Base-by-base conservation (phyloP, 2,329 filamentous ascomycete species). In the Zalaria obscura region DNA sequence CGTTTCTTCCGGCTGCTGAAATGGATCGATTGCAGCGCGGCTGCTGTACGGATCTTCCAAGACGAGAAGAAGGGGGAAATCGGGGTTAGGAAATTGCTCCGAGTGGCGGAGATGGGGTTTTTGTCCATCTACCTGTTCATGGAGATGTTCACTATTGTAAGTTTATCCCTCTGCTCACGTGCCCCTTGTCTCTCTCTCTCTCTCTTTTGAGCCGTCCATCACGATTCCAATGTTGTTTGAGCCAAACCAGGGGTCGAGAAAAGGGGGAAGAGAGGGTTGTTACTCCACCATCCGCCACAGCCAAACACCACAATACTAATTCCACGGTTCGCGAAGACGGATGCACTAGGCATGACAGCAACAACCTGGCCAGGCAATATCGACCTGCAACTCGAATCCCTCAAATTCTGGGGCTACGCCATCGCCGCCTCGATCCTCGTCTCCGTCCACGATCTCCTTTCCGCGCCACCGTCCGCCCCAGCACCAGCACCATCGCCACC, bases 391-490 rank as follows among this genome's bases (percentile, higher is more conserved):
- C 46, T 70, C 25, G 77, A 85, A 59, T 74, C 73, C 0, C 75
- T 82, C 59, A 70, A 75, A 40, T 78, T 81, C 58, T 87, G 82
- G 82, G 72, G 84, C 47, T 73, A 77, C 33, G 70, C 71, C 0
- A 61, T 85, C 25, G 61, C 61, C 7, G 72, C 45, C 44, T 73
- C 70, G 1, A 59, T 74, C 0, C 35, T 70, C 3, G 52, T 64
- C 25, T 61, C 64, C 2, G 27, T 66, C 28, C 48, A 73, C 45
- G 58, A 64, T 45, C 53, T 74, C 33, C 43, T 61, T n/a, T 57
- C 55, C 38, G 29, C 29, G 29, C 29, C 29, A n/a, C n/a, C 7
- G 29, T 32, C n/a, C 29, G n/a, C n/a, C n/a, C 29, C 29, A 32
- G 29, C 7, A n/a, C 29, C 29, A n/a, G 7, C 7, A 18, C 18